Conservation (phyloP, 2,329 filamentous ascomycete genomes). For the Colletotrichum gigasporum region DNA sequence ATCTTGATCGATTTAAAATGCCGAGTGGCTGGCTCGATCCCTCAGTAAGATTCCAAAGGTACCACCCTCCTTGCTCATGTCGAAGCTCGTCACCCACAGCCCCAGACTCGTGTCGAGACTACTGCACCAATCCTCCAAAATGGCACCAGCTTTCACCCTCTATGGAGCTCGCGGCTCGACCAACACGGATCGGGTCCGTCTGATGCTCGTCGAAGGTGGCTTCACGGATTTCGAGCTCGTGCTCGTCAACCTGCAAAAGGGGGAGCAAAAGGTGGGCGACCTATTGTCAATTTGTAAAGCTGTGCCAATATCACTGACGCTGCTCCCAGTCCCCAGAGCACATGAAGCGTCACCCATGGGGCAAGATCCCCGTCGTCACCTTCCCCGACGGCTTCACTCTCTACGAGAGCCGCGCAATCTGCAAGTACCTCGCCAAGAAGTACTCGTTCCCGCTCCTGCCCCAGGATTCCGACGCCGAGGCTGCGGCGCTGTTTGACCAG, state of each 20-base stretch:
- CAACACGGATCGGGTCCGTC: constrained; percentile 52
- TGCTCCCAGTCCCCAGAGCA: constrained; percentile 45
- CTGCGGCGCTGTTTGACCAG: constrained; percentile 53
- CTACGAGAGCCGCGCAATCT: constrained; percentile 57
- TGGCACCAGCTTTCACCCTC: constrained; percentile 51
- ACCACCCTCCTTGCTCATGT: constrained; percentile 37
- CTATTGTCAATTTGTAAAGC: no score
- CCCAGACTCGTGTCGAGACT: constrained; percentile 38
- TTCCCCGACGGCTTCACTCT: constrained; percentile 53
- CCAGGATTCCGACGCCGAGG: constrained; percentile 46
- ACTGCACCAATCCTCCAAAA: constrained; percentile 44
- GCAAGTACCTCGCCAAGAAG: constrained; percentile 54
- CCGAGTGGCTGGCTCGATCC: background rate
- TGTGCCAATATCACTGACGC: constrained; percentile 36
- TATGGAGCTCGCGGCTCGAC: constrained; percentile 51
- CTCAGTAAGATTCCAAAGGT: background rate
- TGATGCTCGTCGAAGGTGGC: constrained; percentile 53
- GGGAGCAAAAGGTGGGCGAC: constrained; percentile 51
- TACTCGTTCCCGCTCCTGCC: constrained; percentile 56
- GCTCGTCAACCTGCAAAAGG: constrained; percentile 46
- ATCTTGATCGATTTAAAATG: background rate
- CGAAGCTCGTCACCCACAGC: constrained; percentile 38
- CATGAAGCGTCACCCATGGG: constrained; percentile 50
- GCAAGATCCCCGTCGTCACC: constrained; percentile 50
- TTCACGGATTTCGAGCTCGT: constrained; percentile 53